Conservation (phyloP, 2,329 filamentous ascomycete genomes). For the Cercospora sojina region DNA sequence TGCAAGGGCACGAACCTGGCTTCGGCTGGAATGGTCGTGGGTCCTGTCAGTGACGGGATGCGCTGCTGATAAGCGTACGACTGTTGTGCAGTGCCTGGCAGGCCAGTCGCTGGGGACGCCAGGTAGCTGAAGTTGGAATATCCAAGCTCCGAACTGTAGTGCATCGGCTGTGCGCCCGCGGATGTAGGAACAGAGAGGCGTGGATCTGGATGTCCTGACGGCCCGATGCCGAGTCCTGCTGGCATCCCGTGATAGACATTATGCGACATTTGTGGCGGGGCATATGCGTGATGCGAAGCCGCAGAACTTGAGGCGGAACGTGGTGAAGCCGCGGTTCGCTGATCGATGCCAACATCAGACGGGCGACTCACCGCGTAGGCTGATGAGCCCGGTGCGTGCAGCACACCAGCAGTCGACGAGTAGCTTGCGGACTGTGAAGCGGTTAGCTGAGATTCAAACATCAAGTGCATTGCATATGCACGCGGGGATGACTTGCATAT, state of each 20-base stretch:
- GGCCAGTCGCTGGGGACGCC: constrained; percentile 33
- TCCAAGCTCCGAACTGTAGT: constrained; percentile 37
- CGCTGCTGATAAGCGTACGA: constrained; percentile 34
- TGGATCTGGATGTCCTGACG: constrained; percentile 42
- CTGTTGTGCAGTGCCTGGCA: constrained; percentile 33
- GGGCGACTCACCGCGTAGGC: constrained; percentile 39
- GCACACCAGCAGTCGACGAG: constrained; percentile 60
- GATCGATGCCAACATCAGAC: constrained; percentile 51
- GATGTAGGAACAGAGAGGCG: constrained; percentile 38
- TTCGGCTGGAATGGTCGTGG: constrained; percentile 31
- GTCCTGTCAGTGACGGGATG: constrained; percentile 33
- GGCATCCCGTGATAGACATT: constrained; percentile 36
- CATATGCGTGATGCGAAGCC: constrained; percentile 37
- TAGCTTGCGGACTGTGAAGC: constrained; percentile 62
- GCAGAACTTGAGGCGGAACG: constrained; percentile 35
- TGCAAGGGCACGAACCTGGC: constrained; percentile 38
- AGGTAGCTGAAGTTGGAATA: constrained; percentile 33
- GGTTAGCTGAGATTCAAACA: constrained; percentile 36
- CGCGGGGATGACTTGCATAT: constrained; percentile 63
- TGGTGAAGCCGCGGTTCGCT: constrained; percentile 37
- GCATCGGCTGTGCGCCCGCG: constrained; percentile 32
- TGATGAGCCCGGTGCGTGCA: constrained; percentile 38
- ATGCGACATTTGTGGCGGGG: constrained; percentile 30
- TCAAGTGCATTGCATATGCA: constrained; percentile 30
- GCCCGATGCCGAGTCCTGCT: constrained; percentile 36